Evolutionary conservation across 371 early-diverging fungal species (phyloP), one percentile per base, ranked within the genome.

Genomic region (Capillidium heterosporum): DNA sequence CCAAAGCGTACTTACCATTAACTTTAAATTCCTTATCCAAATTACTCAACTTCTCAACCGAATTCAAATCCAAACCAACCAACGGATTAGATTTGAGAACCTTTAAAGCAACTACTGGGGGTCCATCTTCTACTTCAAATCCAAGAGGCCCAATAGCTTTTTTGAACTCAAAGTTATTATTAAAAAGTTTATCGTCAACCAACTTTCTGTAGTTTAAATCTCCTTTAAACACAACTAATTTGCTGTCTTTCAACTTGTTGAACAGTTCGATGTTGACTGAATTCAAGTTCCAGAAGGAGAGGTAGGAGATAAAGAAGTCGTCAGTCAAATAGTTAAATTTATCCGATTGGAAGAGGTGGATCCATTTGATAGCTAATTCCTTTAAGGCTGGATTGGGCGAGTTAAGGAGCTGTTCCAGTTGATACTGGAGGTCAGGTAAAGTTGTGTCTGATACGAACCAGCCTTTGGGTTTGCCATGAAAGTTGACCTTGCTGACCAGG

Each of bases 181-280:
- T 77, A 88, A 91, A 94, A 28, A 80, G 70, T 63, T 84, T 82
- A 61, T 93, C 93, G 68, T 86, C 87, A 2, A 85, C 80, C 19
- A 91, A 70, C 64, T 96, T 96, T 57, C 97, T 77, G 66, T 86
- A 96, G 71, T 96, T 96, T 61, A 96, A 64, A 61, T 96, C 97
- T 31, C 97, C 97, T 66, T 96, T 96, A 65, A 89, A 94, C 17
- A 96, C 73, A 32, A 87, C 71, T 24, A 90, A 57, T 24, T 77
- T 71, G 2, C 86, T 70, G 27, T 70, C 61, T 13, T 74, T 49
- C 63, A 80, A 63, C 29, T 78, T 71, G 0, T 64, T 54, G 65
- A 73, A 87, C 4, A 90, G 65, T 3, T 73, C 75, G 10, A 78
- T 74, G 5, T 81, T 84, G 8, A 67, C 60, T 0, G 66, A 68